Percentiles rank a stretch among this genome's conserved stretches.
phyloP scores from a whole-genome alignment of 192 early-diverging fungal species.

The Coemansia asiatica region DNA sequence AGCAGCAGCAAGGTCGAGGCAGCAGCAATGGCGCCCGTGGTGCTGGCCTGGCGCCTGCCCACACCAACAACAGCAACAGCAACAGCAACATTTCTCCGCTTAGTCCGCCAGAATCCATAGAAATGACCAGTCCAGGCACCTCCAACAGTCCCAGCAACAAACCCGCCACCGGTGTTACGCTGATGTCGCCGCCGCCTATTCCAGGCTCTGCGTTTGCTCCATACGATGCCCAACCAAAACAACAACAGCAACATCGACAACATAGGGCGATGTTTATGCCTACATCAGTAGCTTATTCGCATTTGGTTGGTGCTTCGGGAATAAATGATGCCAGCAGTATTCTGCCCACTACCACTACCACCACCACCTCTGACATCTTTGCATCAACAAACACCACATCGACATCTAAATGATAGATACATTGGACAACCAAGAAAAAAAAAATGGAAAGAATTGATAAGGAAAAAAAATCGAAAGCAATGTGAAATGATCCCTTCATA shows the following conservation, averaged over 20 bases:
- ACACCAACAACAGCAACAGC: too few species aligned
- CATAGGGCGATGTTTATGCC: conserved; percentile 23
- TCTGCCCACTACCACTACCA: too few species aligned
- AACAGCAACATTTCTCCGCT: conserved; percentile 1
- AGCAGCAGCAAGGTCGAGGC: not conserved
- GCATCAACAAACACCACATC: conserved; percentile 14
- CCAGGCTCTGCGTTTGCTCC: conserved; percentile 18
- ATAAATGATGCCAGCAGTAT: conserved; percentile 4
- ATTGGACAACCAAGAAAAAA: not conserved
- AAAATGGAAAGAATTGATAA: not conserved
- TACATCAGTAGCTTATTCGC: not conserved
- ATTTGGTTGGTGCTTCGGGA: conserved; percentile 1
- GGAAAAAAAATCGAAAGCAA: too few species aligned
- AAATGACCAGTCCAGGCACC: not conserved
- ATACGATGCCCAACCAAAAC: conserved; percentile 5
- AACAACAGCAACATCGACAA: conserved; percentile 11
- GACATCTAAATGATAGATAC: conserved; percentile 6
- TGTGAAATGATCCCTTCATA: too few species aligned
- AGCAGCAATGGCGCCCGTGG: not conserved
- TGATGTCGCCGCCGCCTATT: conserved; percentile 17
- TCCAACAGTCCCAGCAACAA: conserved; percentile 1
- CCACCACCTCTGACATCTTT: conserved; percentile 8
- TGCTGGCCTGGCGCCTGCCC: not conserved
- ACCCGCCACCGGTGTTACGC: not conserved
- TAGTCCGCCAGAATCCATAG: not conserved